These are phyloP conservation scores for Fusarium illudens DNA, from an alignment of 2,329 filamentous ascomycete species.

Conservation along the genomic window DNA sequence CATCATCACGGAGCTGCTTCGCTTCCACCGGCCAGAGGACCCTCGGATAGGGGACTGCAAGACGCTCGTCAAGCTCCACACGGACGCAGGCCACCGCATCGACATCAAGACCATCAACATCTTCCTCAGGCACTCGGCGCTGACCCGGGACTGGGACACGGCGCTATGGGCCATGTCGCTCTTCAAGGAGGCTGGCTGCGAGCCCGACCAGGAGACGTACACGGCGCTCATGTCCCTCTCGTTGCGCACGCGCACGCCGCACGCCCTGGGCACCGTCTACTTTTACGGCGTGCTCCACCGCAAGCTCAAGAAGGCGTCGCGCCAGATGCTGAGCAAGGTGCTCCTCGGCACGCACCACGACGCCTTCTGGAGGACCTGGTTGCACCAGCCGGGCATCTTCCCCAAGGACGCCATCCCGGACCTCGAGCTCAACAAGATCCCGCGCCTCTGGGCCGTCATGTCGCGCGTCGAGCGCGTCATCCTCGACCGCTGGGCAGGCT, in stretches of 20 bases:
- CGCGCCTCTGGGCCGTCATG: conserved; percentile 32
- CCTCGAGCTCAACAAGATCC: conserved; percentile 32
- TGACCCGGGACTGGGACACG: conserved; percentile 43
- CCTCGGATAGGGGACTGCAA: conserved; percentile 41
- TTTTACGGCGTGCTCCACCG: conserved; percentile 47
- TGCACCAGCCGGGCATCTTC: conserved; percentile 42
- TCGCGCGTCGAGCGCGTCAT: conserved; percentile 45
- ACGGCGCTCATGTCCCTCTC: conserved; percentile 51
- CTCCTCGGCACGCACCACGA: conserved; percentile 39
- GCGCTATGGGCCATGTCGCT: conserved; percentile 44
- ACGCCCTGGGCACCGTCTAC: conserved; percentile 44
- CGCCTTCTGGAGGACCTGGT: conserved; percentile 39
- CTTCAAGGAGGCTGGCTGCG: conserved; percentile 25
- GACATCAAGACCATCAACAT: conserved; percentile 49
- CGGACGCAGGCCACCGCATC: conserved; percentile 37
- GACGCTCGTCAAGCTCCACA: conserved; percentile 39
- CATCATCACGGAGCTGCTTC: conserved; percentile 54
- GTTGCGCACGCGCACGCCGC: conserved; percentile 43
- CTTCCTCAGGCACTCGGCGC: conserved; percentile 47
- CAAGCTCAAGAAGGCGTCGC: conserved; percentile 40
- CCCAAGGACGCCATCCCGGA: conserved; percentile 36
- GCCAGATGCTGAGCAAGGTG: conserved; percentile 37
- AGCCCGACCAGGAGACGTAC: conserved; percentile 47
- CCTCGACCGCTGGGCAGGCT: conserved; percentile 42
- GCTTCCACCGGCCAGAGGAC: conserved; percentile 45